phyloP scores from a whole-genome alignment of 495 filamentous ascomycete genomes.

The Trichocladium antarcticum region DNA sequence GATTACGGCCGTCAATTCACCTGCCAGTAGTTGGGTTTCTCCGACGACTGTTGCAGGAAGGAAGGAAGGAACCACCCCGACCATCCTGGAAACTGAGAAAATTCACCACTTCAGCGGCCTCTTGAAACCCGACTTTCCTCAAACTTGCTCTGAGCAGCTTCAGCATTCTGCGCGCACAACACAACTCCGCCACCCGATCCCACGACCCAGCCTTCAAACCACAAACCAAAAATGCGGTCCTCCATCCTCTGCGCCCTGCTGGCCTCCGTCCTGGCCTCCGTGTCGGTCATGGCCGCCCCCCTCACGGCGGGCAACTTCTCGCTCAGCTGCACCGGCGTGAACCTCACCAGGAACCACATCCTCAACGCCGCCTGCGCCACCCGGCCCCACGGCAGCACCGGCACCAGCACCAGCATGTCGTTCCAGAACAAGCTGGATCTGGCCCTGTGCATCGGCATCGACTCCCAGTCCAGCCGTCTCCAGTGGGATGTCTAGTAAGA shows the following conservation, averaged over 20 bases:
- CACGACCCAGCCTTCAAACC: too few relatives aligned
- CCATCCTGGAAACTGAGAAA: too few relatives aligned
- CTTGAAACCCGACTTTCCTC: too few relatives aligned
- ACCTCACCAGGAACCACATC: neutral
- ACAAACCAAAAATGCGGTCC: neutral
- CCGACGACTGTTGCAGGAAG: too few relatives aligned
- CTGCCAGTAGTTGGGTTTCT: too few relatives aligned
- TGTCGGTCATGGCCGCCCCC: neutral
- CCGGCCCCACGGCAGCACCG: neutral
- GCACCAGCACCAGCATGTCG: neutral
- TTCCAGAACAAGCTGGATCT: constrained; percentile 12
- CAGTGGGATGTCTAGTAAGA: constrained; percentile 11
- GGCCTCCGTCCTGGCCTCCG: neutral
- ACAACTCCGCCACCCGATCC: too few relatives aligned
- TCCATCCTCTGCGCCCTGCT: neutral
- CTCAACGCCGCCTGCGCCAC: constrained; percentile 10
- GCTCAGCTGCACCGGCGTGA: constrained; percentile 12
- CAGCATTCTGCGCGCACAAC: too few relatives aligned
- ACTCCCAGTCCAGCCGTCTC: neutral
- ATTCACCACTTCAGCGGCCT: too few relatives aligned
- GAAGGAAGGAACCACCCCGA: too few relatives aligned
- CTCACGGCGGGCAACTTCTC: constrained; percentile 10
- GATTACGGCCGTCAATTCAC: too few relatives aligned
- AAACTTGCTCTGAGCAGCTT: too few relatives aligned
- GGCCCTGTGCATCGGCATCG: constrained; percentile 17